phyloP scores from a whole-genome alignment of 1,139 yeast species.

The Sugiyamaella castrensis region DNA sequence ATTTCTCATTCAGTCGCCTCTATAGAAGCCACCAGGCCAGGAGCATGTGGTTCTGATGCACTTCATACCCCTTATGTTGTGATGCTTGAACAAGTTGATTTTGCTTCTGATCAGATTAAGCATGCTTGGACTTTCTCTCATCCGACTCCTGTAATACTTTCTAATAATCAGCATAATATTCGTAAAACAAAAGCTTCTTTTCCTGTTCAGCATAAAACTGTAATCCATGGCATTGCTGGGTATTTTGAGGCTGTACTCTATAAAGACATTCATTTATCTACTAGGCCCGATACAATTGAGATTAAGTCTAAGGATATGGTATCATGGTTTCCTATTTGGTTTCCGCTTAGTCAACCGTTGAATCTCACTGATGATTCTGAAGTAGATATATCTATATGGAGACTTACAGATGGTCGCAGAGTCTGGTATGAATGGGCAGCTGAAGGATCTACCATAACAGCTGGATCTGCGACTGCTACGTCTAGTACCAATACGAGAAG shows the following conservation, averaged over 20 bases:
- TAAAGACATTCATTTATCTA: constrained; percentile 55
- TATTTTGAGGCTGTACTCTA: constrained; percentile 67
- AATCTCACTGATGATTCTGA: constrained; percentile 52
- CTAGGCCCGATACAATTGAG: constrained; percentile 46
- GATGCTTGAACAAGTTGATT: constrained; percentile 51
- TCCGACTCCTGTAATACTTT: constrained; percentile 17
- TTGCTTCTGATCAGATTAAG: constrained; percentile 26
- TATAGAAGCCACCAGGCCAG: constrained; percentile 13
- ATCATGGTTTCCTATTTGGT: constrained; percentile 73
- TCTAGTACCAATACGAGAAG: constrained; percentile 16
- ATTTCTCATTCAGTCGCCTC: constrained; percentile 7
- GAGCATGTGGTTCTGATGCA: constrained; percentile 14
- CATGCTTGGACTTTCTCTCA: constrained; percentile 36
- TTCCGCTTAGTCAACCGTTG: constrained; percentile 59
- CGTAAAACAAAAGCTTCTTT: constrained; percentile 39
- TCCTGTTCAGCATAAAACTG: constrained; percentile 45
- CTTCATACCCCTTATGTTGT: constrained; percentile 60
- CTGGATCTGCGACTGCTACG: not conserved
- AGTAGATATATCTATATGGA: constrained; percentile 49
- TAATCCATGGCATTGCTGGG: constrained; percentile 73
- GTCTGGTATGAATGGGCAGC: constrained; percentile 79
- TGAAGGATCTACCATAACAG: constrained; percentile 42
- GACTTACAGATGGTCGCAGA: constrained; percentile 40
- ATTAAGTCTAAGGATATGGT: constrained; percentile 52
- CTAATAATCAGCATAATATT: constrained; percentile 32